Percentiles rank a stretch among this genome's conserved stretches.
Conservation (phyloP, 2,329 filamentous ascomycete species). For the Stromatinia cepivora region DNA sequence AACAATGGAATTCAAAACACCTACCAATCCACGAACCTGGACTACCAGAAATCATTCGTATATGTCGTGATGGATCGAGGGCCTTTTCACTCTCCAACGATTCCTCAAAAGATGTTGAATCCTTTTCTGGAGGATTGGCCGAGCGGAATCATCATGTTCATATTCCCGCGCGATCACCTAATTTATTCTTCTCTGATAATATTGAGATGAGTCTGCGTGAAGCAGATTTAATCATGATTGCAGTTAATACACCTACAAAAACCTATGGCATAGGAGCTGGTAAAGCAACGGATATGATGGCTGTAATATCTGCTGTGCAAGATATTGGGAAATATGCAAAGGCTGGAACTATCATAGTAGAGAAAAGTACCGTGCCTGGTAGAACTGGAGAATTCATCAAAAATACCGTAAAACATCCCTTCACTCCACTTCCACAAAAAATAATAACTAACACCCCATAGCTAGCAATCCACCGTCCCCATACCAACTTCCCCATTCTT, state of each 20-base stretch:
- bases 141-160: constrained; percentile 37
- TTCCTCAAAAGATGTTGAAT: constrained; percentile 39
- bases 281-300: constrained; percentile 69
- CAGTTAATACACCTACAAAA: constrained; percentile 81
- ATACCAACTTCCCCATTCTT: constrained; percentile 69
- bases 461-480: constrained; percentile 60
- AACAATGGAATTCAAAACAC: constrained; percentile 70
- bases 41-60: constrained; percentile 65
- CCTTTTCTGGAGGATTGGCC: constrained; percentile 39
- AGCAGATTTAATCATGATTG: constrained; percentile 73
- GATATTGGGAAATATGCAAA: constrained; percentile 67
- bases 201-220: constrained; percentile 60
- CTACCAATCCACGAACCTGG: constrained; percentile 77
- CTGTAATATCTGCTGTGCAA: constrained; percentile 67
- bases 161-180: constrained; percentile 54
- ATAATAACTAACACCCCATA: constrained; percentile 39
- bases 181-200: constrained; percentile 73
- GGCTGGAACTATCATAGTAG: constrained; percentile 70
- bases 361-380: constrained; percentile 80
- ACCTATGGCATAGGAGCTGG: constrained; percentile 67
- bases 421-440: constrained; percentile 21
- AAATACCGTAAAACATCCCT: constrained; percentile 54
- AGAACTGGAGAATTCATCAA: constrained; percentile 69
- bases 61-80: constrained; percentile 59
- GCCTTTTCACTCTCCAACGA: constrained; percentile 47